Base-by-base conservation (phyloP, 2,329 filamentous ascomycete genomes). In the Pyricularia sp. region DNA sequence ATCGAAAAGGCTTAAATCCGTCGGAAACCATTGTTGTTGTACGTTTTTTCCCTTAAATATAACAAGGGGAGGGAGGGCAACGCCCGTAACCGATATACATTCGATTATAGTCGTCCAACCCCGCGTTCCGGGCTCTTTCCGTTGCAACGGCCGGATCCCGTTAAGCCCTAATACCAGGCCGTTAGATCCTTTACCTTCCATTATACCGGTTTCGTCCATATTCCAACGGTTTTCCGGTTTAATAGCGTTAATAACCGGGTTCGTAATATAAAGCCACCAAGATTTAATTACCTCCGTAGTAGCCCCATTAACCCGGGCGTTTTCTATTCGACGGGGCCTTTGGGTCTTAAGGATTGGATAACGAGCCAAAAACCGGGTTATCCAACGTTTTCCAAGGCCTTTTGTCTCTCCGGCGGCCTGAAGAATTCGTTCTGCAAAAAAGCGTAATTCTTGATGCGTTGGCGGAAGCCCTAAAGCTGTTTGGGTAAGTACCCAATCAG, bases 401-500 rank as follows among this genome's bases (percentile, higher is more conserved):
- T 28, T n/a, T 20, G 65, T 25, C 2, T 66, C 68, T 30, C 68
- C 68, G 64, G 26, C 25, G 28, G 63, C 58, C 20, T 36, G 25
- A 12, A 70, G 58, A 12, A 70, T 70, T 9, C 63, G 55, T 23
- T 69, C 23, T 7, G 30, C 67, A 33, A 71, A 70, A 10, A 66
- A 42, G 17, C 59, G 69, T 1, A 70, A 23, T 63, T 71, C n/a
- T 31, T 58, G 2, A 58, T 70, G 50, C 5, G 65, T 71, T 64
- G 42, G 69, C 20, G 31, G 68, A 2, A 70, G 69, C 14, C 70
- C 67, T 33, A 71, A 55, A 20, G 58, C 63, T 55, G 65, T 58
- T 25, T 71, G 67, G 31, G 65, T 42, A 23, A 36, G 23, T 12
- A 71, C 42, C 66, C n/a, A 71, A n/a, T 67, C n/a, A 6, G 68